Conservation (phyloP, 192 early-diverging fungal genomes). For the Chytriomyces sp. region DNA sequence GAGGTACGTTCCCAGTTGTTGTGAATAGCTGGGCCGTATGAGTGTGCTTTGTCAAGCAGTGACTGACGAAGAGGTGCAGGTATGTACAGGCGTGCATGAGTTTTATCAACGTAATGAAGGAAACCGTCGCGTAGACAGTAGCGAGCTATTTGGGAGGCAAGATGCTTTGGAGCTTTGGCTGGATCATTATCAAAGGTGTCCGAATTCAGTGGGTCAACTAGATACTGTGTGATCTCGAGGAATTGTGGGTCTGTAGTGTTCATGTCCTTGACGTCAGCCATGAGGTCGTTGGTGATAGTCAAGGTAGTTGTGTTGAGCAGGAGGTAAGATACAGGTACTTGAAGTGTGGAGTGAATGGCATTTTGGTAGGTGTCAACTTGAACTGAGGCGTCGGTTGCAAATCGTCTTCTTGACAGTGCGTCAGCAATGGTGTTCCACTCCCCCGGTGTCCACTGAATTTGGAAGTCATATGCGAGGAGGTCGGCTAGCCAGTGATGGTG, state of each 20-base stretch:
- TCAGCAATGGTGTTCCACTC: slow-evolving; percentile 15
- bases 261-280: no score
- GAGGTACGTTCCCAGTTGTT: no score
- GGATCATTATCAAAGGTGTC: no score
- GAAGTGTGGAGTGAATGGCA: background rate
- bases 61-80: no score
- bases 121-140: slow-evolving; percentile 7
- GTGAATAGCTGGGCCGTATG: background rate
- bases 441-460: slow-evolving; percentile 13
- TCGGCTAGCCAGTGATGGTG: slow-evolving; percentile 11
- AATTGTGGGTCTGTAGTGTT: no score
- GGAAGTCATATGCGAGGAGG: no score
- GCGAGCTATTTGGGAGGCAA: background rate
- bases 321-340: background rate
- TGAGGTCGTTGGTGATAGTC: background rate
- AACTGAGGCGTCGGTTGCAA: background rate
- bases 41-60: slow-evolving; percentile 10
- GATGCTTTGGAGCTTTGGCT: no score
- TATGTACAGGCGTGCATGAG: no score
- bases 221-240: slow-evolving; percentile 5
- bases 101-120: no score
- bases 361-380: slow-evolving; percentile 1
- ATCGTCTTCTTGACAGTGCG: background rate
- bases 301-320: background rate
- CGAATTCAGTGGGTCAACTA: background rate